Percentiles rank a stretch among this genome's conserved stretches.
Conservation (phyloP, 2,329 filamentous ascomycete species). For the Sphaceloma murrayae region DNA sequence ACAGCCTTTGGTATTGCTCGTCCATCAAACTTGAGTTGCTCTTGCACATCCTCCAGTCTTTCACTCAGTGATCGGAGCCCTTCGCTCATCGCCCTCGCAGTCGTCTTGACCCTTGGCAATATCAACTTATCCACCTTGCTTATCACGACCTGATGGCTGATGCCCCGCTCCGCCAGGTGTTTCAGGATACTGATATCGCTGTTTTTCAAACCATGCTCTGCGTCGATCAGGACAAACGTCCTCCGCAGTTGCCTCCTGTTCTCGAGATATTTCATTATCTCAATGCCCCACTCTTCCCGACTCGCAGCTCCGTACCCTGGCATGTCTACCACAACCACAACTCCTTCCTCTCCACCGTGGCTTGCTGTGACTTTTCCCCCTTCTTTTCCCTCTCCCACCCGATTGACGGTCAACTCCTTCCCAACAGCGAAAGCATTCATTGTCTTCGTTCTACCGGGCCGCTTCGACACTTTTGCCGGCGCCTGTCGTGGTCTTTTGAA, state of each 20-base stretch:
- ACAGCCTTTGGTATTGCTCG: conserved; percentile 23
- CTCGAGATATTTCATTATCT: conserved; percentile 60
- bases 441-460: conserved; percentile 51
- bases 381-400: conserved; percentile 23
- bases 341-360: conserved; percentile 14
- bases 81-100: conserved; percentile 23
- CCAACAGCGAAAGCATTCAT: conserved; percentile 61
- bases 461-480: conserved; percentile 48
- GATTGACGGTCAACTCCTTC: conserved; percentile 19
- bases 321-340: conserved; percentile 56
- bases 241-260: conserved; percentile 53
- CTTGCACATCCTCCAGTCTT: conserved; percentile 32
- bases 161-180: conserved; percentile 45
- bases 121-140: conserved; percentile 55
- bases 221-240: conserved; percentile 56
- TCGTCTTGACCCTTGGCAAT: conserved; percentile 24
- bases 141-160: conserved; percentile 57
- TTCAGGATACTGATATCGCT: conserved; percentile 49
- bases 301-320: conserved; percentile 60
- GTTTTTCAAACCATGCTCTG: conserved; percentile 53
- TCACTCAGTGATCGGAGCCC: conserved; percentile 29
- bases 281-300: conserved; percentile 51
- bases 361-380: conserved; percentile 24
- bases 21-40: conserved; percentile 35
- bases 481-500: conserved; percentile 35